phyloP scores from a whole-genome alignment of 495 filamentous ascomycete genomes.

The Choiromyces venosus region DNA sequence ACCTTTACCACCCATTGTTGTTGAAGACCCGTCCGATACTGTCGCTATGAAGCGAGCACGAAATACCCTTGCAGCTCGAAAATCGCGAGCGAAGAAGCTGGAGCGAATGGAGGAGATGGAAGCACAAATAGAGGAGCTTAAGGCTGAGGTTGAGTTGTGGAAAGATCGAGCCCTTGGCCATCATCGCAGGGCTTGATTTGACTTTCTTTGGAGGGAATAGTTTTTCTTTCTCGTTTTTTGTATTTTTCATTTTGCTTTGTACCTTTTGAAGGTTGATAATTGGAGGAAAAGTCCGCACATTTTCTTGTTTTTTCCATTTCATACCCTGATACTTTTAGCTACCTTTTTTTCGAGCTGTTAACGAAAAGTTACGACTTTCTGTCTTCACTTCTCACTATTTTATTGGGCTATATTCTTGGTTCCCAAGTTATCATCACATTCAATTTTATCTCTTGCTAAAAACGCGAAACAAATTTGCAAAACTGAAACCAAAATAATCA shows the following conservation, averaged over 20 bases:
- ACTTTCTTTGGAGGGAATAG: conserved; percentile 10
- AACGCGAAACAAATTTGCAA: background rate
- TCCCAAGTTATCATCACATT: background rate
- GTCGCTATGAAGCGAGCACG: conserved; percentile 85
- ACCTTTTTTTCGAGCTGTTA: background rate
- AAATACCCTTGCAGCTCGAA: conserved; percentile 91
- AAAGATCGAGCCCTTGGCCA: conserved; percentile 40
- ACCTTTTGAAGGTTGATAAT: background rate
- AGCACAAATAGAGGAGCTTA: conserved; percentile 49
- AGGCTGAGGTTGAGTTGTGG: conserved; percentile 51
- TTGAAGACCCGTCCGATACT: conserved; percentile 65
- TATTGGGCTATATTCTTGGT: background rate
- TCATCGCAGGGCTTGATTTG: conserved; percentile 11
- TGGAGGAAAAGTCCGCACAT: background rate
- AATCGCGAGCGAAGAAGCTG: conserved; percentile 80
- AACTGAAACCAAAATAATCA: too few relatives aligned
- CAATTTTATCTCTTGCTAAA: background rate
- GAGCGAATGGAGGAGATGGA: conserved; percentile 61
- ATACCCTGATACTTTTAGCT: background rate
- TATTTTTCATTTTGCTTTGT: background rate
- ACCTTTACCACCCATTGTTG: conserved; percentile 70
- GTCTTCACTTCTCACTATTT: background rate
- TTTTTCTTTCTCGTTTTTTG: conserved; percentile 9
- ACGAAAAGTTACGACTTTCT: background rate
- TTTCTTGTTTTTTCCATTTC: background rate